phyloP scores from a whole-genome alignment of 169 alveolate genomes.

The Babesia bovis region DNA sequence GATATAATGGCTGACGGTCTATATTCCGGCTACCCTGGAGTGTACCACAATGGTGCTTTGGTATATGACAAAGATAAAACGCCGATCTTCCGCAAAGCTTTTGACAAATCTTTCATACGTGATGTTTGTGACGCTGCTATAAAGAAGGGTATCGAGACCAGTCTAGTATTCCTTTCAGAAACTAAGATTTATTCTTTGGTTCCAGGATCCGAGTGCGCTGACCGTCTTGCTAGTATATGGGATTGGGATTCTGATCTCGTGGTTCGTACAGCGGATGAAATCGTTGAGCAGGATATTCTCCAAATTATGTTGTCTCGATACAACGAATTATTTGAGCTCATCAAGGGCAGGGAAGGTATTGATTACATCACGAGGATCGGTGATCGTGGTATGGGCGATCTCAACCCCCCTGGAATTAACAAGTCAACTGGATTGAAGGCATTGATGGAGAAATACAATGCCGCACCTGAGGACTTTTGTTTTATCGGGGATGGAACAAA shows the following conservation, averaged over 20 bases:
- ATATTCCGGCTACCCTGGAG: slow-evolving; percentile 15
- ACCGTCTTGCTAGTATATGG: neutral
- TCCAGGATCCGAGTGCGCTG: neutral
- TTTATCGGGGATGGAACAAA: slow-evolving; percentile 50
- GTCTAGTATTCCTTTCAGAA: slow-evolving; percentile 2
- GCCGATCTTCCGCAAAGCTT: neutral
- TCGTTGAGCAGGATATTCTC: neutral
- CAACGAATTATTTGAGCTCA: neutral
- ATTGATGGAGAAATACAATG: neutral
- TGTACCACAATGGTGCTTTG: slow-evolving; percentile 2
- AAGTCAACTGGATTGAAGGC: slow-evolving; percentile 11
- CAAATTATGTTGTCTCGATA: slow-evolving; percentile 1
- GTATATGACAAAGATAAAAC: neutral
- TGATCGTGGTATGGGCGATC: neutral
- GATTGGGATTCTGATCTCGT: neutral
- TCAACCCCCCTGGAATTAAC: slow-evolving; percentile 24
- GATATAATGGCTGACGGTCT: slow-evolving; percentile 7
- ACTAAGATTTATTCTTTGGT: neutral
- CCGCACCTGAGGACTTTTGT: neutral
- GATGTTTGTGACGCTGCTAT: neutral
- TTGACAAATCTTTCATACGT: neutral
- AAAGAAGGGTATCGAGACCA: neutral
- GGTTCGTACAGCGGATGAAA: neutral
- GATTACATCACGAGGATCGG: slow-evolving; percentile 16
- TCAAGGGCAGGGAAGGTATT: neutral